Percentiles rank a stretch among this genome's conserved stretches.
These are phyloP conservation scores for Aspergillus unguis DNA, from an alignment of 2,329 filamentous ascomycete genomes.

Conservation along the genomic window DNA sequence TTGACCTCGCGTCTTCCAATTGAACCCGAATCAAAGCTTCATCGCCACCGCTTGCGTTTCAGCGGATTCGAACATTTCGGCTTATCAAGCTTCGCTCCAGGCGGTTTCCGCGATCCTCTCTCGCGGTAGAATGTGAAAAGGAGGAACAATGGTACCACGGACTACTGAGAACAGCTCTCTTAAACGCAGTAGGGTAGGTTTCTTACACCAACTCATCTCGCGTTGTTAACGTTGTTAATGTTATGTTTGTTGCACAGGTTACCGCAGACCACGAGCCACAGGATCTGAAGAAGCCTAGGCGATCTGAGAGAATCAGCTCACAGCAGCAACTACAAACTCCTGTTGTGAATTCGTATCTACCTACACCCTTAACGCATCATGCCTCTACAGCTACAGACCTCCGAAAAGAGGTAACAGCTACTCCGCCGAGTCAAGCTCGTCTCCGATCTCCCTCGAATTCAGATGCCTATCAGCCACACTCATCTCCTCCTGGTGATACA, in stretches of 20 bases:
- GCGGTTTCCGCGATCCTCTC: not conserved
- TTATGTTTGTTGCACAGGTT: slow-evolving; percentile 50
- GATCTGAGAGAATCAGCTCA: slow-evolving; percentile 68
- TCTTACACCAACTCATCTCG: not conserved
- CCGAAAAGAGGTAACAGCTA: slow-evolving; percentile 68
- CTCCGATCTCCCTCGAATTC: slow-evolving; percentile 43
- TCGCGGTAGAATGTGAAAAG: slow-evolving; percentile 5
- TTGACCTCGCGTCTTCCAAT: not conserved
- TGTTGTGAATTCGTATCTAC: slow-evolving; percentile 66
- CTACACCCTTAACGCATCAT: slow-evolving; percentile 73
- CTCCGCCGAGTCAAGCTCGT: slow-evolving; percentile 61
- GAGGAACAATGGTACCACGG: slow-evolving; percentile 43
- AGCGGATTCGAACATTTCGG: not conserved
- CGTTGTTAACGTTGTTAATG: slow-evolving; percentile 19
- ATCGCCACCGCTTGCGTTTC: not conserved
- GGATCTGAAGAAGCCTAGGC: slow-evolving; percentile 78
- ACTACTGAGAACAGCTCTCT: slow-evolving; percentile 71
- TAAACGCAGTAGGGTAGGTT: slow-evolving; percentile 70
- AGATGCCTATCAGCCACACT: slow-evolving; percentile 42
- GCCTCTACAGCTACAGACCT: slow-evolving; percentile 60
- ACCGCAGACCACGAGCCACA: slow-evolving; percentile 60
- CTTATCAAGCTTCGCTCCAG: not conserved
- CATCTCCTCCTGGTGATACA: slow-evolving; percentile 70
- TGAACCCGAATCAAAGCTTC: not conserved
- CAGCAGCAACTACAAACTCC: slow-evolving; percentile 55